Evolutionary conservation across 1,284 basidiomycete species (phyloP), one percentile per base, ranked within the genome.

Genomic region (Leccinum subfulvum): DNA sequence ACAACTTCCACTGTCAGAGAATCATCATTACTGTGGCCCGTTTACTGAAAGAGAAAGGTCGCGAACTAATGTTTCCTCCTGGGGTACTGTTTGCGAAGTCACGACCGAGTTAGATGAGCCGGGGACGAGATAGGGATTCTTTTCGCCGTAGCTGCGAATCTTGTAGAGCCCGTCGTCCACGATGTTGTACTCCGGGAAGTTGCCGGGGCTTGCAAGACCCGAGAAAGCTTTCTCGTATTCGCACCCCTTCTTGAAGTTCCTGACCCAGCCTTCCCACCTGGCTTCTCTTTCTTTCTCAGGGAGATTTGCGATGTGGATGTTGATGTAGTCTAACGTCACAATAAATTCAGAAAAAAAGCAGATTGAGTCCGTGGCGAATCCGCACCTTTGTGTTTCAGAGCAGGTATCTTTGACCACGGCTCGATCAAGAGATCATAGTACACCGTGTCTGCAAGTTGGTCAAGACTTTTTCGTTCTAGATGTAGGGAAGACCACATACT

Each of bases 81-180:
- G 4, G 2, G 35, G 21, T 4, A 18, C 7, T 6, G 2, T 3
- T 8, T 8, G 16, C 21, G 49, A 16, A 13, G 49, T 60, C 39
- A 9, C 23, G 21, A 64, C 61, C 23, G 26, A 30, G 11, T 16
- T 0, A 11, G n/a, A 6, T 11, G n/a, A 2, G 16, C 2, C 10
- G 6, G 49, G 5, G 41, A 23, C 18, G 8, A 63, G 63, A 23
- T 41, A 60, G n/a, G 35, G 14, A 2, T 60, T 54, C 2, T 30
- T 35, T 4, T 13, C n/a, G 35, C 30, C 16, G 51, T 67, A 64
- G 57, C 41, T 64, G 8, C 57, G 64, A 21, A 66, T 64, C 39
- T 18, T 60, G 62, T 66, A 65, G 4, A 6, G 9, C 11, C 65
- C 65, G 9, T 53, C 3, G 10, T 1, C n/a, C 13, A 64, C 65